Base-by-base conservation (phyloP, 1,284 basidiomycete genomes). In the Naganishia cerealis region DNA sequence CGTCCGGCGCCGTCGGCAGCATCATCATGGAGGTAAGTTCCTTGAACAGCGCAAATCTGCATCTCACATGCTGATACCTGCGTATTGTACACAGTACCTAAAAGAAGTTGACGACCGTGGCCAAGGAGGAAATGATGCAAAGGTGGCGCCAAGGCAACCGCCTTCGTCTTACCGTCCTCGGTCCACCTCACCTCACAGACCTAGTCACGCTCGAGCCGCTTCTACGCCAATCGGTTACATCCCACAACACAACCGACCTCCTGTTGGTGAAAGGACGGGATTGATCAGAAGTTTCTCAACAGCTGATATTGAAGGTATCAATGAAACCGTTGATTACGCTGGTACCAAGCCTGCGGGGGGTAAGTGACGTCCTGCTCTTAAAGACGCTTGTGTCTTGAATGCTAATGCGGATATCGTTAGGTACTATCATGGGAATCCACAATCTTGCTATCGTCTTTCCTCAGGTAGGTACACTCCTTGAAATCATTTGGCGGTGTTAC, bases 361-460 rank as follows among this genome's bases (percentile, higher is more conserved):
- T 54, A 53, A 16, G 61, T 63, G 7, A 13, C 7, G 15, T 39
- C 8, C 33, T 24, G 21, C 39, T 15, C 29, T n/a, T 21, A 1
- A 57, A 7, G 33, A n/a, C 0, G 7, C 10, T 50, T 24, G 4
- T 50, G 6, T 50, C 46, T 50, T 8, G 21, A n/a, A 36, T 24
- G 39, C 10, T 39, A 21, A 40, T 12, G 29, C 55, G 1, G 9
- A 40, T 40, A 8, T 57, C 18, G 5, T 15, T 53, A 63, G 61
- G 61, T 1, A 94, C 92, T 2, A 89, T 97, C 56, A 85, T 97
- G 56, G 94, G 94, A 3, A 94, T 98, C 52, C 94, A 98, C 79
- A 97, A 97, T 75, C 83, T 97, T 7, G 91, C 94, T 3, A 92
- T 95, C 70, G 93, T 95, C 29, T 86, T 92, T 79, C 93, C 92